A percentile compares a stretch with the other conserved stretches of the same genome.
Evolutionary conservation across 2,329 filamentous ascomycete species (phyloP).

Genomic region (Sarocladium strictum): DNA sequence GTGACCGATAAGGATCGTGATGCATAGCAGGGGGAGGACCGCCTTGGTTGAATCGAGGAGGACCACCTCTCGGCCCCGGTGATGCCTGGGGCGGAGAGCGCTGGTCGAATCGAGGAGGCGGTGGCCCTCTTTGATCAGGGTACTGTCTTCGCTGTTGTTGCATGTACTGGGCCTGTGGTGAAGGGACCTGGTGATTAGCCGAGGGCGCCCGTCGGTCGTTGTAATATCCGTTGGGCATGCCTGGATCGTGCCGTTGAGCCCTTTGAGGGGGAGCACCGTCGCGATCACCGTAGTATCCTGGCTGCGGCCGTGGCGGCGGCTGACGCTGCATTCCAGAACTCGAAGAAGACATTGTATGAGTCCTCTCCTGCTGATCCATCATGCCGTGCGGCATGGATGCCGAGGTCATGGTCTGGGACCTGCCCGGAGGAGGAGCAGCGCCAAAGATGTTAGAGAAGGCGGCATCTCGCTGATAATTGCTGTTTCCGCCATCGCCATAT

Average conservation of each 20-base stretch:
- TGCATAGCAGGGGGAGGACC: constrained; percentile 64
- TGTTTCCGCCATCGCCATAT: constrained; percentile 40
- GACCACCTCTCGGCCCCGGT: constrained; percentile 27
- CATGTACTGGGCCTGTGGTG: constrained; percentile 34
- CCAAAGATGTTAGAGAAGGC: constrained; percentile 97
- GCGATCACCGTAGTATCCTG: constrained; percentile 29
- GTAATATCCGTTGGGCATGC: constrained; percentile 45
- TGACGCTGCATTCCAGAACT: constrained; percentile 52
- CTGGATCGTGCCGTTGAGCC: constrained; percentile 28
- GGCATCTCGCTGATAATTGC: constrained; percentile 74
- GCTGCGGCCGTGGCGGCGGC: constrained; percentile 52
- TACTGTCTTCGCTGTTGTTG: constrained; percentile 37
- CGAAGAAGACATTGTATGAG: constrained; percentile 67
- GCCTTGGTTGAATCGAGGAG: constrained; percentile 61
- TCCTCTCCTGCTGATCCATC: constrained; percentile 55
- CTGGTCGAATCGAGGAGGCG: constrained; percentile 62
- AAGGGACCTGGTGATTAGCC: constrained; percentile 39
- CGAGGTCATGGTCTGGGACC: constrained; percentile 93
- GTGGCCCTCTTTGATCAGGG: constrained; percentile 33
- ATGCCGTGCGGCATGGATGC: constrained; percentile 53
- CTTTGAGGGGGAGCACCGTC: constrained; percentile 19
- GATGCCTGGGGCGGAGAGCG: constrained; percentile 48
- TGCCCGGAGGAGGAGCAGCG: constrained; percentile 73
- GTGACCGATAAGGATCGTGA: constrained; percentile 82
- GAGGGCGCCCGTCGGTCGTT: constrained; percentile 47